Conservation (phyloP, 139 green algal genomes). For the Nannochloris sp. region DNA sequence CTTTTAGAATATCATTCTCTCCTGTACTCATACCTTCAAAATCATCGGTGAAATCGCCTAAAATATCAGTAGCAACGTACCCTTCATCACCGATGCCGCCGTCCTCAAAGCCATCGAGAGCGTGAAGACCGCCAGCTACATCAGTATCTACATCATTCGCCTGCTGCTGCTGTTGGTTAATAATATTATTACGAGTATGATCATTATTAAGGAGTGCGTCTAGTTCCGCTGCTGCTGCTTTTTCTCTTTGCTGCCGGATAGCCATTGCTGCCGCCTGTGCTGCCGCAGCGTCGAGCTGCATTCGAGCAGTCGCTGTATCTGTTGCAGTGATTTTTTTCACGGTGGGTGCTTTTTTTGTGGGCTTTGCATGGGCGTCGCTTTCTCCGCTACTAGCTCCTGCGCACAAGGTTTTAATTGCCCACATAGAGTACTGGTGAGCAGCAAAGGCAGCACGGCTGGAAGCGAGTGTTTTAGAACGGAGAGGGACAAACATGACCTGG, state of each 20-base stretch:
- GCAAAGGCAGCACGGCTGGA: neutral
- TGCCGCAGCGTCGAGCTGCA: neutral
- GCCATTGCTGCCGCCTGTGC: neutral
- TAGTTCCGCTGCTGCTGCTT: neutral
- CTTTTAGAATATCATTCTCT: no score
- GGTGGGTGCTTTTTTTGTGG: neutral
- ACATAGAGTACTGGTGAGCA: neutral
- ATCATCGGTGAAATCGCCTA: no score
- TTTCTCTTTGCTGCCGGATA: neutral
- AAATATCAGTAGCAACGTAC: no score
- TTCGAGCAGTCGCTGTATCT: neutral
- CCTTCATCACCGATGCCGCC: no score
- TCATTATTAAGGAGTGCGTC: neutral
- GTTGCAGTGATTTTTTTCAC: neutral
- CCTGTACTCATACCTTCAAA: no score
- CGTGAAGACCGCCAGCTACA: no score
- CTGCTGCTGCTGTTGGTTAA: no score
- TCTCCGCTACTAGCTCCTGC: neutral
- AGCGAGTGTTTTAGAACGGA: neutral
- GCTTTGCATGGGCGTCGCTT: no score
- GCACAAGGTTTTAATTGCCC: neutral
- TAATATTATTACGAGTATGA: no score
- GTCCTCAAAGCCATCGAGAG: no score
- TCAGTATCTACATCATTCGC: no score
- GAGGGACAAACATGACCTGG: neutral